These are phyloP conservation scores for Gnaphalium uliginosum DNA, from an alignment of 129 eudicot species.

Conservation along the genomic window DNA sequence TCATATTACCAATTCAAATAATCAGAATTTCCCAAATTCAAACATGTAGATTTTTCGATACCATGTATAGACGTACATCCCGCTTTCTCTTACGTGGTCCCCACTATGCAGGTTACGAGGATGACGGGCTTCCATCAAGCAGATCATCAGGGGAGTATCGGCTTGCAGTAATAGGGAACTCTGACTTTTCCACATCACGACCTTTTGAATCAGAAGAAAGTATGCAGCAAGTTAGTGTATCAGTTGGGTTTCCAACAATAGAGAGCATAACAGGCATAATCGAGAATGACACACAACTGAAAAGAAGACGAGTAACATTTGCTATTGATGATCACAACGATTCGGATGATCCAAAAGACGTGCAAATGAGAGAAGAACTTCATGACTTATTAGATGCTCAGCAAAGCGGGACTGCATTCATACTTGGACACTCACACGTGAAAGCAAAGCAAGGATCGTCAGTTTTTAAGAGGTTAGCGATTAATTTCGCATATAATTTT, in stretches of 20 bases:
- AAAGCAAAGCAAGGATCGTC: conserved; percentile 53
- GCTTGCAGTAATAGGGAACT: conserved; percentile 59
- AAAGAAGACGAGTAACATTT: conserved; percentile 58
- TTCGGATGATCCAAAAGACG: conserved; percentile 41
- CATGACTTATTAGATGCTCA: conserved; percentile 66
- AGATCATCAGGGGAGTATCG: conserved; percentile 49
- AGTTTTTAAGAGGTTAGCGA: conserved; percentile 49
- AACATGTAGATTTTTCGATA: too few species aligned
- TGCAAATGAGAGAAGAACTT: conserved; percentile 55
- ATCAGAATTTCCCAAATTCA: too few species aligned
- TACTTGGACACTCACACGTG: conserved; percentile 76
- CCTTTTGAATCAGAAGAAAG: conserved; percentile 55
- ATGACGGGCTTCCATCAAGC: conserved; percentile 30
- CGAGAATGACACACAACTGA: conserved; percentile 54
- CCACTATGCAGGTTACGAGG: conserved; percentile 28
- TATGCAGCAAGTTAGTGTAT: conserved; percentile 63
- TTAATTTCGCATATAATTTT: conserved; percentile 53
- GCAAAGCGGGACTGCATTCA: conserved; percentile 81
- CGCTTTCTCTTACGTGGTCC: conserved; percentile 6
- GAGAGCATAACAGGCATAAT: conserved; percentile 77
- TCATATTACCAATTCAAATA: too few species aligned
- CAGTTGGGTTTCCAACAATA: conserved; percentile 60
- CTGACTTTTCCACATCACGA: conserved; percentile 30
- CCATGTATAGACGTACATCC: neutral
- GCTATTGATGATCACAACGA: conserved; percentile 42